Base-by-base conservation (phyloP, 1,284 basidiomycete genomes). In the Ceratobasidium papillatum region DNA sequence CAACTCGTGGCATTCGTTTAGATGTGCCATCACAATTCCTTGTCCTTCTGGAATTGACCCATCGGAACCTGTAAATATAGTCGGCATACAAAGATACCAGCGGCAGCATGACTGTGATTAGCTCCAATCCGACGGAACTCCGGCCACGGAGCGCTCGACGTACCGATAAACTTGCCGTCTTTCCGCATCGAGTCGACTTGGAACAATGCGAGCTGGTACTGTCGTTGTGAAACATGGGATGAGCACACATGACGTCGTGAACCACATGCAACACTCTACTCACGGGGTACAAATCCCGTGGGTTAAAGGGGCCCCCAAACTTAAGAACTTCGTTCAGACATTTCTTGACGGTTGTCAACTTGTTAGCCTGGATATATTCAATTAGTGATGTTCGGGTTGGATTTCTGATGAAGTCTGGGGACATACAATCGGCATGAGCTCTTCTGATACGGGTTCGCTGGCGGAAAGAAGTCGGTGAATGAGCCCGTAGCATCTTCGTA, bases 401-500 rank as follows among this genome's bases (percentile, higher is more conserved):
- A 14, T 5, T 45, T 51, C 25, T 19, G 25, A 45, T 41, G 32
- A 12, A 51, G 30, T 3, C 41, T 19, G 11, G 25, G 79, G 1
- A 83, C 91, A 78, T 83, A 97, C 97, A 75, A 98, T 90, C 5
- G 96, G 96, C 92, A 98, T 98, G 38, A 99, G 85, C 82, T 99
- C 96, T 82, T 98, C 96, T 0, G 95, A 98, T n/a, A 99, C 96
- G 0, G 98, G 98, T 83, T 99, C 97, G 74, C 94, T 96, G n/a
- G 96, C 96, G 30, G 96, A 96, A 77, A 99, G 89, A 64, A 99
- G 84, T 34, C 93, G 89, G 83, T 98, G 99, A 79, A 98, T 96
- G 71, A 99, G 87, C 77, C 97, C 97, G 82, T 99, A 98, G 85
- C 97, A 99, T 81, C 97, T 89, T 78, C 97, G 87, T 71, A 99